Conservation (phyloP, 441 rosid species). For the Metrosideros polymorpha region DNA sequence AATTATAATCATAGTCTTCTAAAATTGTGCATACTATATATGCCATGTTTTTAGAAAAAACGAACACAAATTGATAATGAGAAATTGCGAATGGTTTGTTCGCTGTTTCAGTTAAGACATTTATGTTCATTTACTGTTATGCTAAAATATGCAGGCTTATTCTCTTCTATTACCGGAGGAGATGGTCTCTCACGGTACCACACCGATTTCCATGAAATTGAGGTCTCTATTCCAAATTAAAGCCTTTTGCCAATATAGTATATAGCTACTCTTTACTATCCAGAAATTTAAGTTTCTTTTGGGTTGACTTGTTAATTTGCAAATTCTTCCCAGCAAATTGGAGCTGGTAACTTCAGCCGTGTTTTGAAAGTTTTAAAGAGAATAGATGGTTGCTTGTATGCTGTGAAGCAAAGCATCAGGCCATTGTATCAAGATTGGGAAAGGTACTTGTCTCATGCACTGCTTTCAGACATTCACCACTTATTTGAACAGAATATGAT, state of each 20-base stretch:
- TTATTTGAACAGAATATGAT: neutral
- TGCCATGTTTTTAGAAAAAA: neutral
- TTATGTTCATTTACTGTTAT: neutral
- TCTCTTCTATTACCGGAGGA: conserved; percentile 47
- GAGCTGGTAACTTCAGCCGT: conserved; percentile 73
- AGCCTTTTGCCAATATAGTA: neutral
- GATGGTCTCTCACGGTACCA: conserved; percentile 87
- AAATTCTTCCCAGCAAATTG: conserved; percentile 58
- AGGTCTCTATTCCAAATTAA: conserved; percentile 30
- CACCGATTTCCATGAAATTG: conserved; percentile 88
- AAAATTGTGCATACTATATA: neutral
- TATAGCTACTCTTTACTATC: neutral
- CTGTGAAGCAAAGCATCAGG: conserved; percentile 66
- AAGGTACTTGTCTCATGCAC: conserved; percentile 32
- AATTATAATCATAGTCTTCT: neutral
- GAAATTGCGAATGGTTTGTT: neutral
- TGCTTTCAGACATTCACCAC: neutral
- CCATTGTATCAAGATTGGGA: conserved; percentile 62
- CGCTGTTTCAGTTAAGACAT: neutral
- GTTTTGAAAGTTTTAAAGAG: conserved; percentile 89
- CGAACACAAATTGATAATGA: neutral
- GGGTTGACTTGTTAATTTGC: neutral
- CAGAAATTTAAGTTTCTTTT: neutral
- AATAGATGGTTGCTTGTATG: conserved; percentile 94
- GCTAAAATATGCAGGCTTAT: conserved; percentile 36